These are phyloP conservation scores for Psophocarpus tetragonolobus DNA, from an alignment of 306 rosid genomes.

Conservation along the genomic window DNA sequence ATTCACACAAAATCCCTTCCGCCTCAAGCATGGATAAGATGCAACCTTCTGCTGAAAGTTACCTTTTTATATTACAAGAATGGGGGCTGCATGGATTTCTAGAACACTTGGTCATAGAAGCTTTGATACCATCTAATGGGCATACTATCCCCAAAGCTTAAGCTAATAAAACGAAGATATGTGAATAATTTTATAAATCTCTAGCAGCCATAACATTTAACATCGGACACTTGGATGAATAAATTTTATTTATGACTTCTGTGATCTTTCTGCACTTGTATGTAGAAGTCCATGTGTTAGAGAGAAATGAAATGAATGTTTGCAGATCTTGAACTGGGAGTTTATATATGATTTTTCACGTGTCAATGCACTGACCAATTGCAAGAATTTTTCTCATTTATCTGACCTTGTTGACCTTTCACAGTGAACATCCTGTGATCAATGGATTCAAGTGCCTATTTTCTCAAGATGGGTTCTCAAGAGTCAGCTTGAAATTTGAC, in stretches of 20 bases:
- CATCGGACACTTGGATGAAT: constrained; percentile 4
- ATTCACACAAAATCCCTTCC: neutral
- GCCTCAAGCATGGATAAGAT: neutral
- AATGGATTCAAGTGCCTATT: constrained; percentile 81
- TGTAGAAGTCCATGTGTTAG: neutral
- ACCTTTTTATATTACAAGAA: neutral
- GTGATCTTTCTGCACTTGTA: neutral
- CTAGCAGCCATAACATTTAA: neutral
- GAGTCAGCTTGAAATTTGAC: constrained; percentile 45
- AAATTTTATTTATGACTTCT: neutral
- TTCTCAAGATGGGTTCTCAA: constrained; percentile 62
- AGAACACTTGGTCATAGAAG: neutral
- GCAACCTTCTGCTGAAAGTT: neutral
- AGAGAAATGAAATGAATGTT: constrained; percentile 17
- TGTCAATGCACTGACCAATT: neutral
- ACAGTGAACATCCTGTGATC: constrained; percentile 69
- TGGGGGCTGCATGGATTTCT: neutral
- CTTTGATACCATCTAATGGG: neutral
- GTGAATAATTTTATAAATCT: neutral
- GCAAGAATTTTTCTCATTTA: neutral
- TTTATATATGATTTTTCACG: neutral
- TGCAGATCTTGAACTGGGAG: neutral
- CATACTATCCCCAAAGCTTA: neutral
- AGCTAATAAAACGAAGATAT: neutral
- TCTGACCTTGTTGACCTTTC: constrained; percentile 21